These are phyloP conservation scores for Magnaporthiopsis incrustans DNA, from an alignment of 2,329 filamentous ascomycete genomes.

Conservation along the genomic window DNA sequence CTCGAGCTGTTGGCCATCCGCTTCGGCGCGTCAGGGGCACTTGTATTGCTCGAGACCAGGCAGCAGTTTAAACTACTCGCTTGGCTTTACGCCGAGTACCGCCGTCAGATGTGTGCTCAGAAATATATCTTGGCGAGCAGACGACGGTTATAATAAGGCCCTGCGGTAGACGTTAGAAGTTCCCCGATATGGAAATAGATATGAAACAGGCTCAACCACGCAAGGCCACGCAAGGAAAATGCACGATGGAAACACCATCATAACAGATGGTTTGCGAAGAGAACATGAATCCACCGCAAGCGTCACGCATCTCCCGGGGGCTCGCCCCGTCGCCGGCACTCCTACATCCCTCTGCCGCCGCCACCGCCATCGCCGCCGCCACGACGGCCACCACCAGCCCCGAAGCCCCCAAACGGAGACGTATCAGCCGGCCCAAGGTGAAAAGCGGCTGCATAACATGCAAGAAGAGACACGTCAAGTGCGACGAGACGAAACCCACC, in stretches of 20 bases:
- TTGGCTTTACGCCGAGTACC: neutral
- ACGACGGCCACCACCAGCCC: neutral
- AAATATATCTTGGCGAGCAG: neutral
- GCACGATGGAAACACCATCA: neutral
- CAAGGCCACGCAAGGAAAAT: too few species aligned
- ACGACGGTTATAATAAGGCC: neutral
- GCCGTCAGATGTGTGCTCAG: neutral
- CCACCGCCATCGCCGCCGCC: neutral
- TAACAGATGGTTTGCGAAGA: neutral
- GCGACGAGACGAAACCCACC: conserved; percentile 19
- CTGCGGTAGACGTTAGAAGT: too few species aligned
- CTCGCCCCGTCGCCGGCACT: neutral
- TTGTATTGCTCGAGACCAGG: neutral
- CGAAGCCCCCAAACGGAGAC: conserved; percentile 20
- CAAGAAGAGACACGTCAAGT: conserved; percentile 18
- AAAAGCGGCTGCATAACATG: conserved; percentile 19
- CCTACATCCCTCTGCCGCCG: neutral
- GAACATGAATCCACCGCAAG: neutral
- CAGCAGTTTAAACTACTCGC: neutral
- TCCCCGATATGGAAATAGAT: neutral
- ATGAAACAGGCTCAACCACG: neutral
- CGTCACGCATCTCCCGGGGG: neutral
- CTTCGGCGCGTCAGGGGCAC: neutral
- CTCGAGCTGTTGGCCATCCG: too few species aligned
- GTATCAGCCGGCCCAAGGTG: conserved; percentile 17